A percentile compares a stretch with the other conserved stretches of the same genome.
These are phyloP conservation scores for Sarocladiaceae sp. DNA, from an alignment of 2,329 filamentous ascomycete species.

Conservation along the genomic window DNA sequence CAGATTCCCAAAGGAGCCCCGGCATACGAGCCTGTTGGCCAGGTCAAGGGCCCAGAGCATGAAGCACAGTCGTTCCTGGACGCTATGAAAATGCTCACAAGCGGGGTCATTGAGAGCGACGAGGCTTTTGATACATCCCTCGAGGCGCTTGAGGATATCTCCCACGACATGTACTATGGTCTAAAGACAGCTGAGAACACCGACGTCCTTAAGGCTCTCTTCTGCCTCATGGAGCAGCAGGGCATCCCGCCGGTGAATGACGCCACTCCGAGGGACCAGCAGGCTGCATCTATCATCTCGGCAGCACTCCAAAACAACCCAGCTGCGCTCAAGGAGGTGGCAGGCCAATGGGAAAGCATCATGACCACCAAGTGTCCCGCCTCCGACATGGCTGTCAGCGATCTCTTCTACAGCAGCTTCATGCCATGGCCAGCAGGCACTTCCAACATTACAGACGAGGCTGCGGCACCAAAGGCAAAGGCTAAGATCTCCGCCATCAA, in stretches of 20 bases:
- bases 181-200: conserved; percentile 53
- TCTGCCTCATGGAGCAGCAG: conserved; percentile 44
- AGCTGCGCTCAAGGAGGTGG: conserved; percentile 47
- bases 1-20: conserved; percentile 45
- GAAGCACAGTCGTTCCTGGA: conserved; percentile 28
- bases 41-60: conserved; percentile 45
- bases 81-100: conserved; percentile 44
- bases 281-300: conserved; percentile 52
- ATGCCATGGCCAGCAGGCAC: conserved; percentile 21
- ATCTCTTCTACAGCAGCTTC: conserved; percentile 35
- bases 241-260: conserved; percentile 19
- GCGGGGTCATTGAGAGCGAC: conserved; percentile 24
- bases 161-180: conserved; percentile 66
- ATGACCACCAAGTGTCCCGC: conserved; percentile 30
- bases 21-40: conserved; percentile 49
- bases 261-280: conserved; percentile 35
- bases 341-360: conserved; percentile 39
- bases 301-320: conserved; percentile 60
- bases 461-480: conserved; percentile 24
- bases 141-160: conserved; percentile 53
- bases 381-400: conserved; percentile 22
- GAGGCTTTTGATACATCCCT: conserved; percentile 43
- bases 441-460: conserved; percentile 14
- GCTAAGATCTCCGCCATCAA: conserved; percentile 45
- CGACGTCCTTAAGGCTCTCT: conserved; percentile 45